These are phyloP conservation scores for Lipomyces sp. DNA, from an alignment of 805 yeast species.

Conservation along the genomic window DNA sequence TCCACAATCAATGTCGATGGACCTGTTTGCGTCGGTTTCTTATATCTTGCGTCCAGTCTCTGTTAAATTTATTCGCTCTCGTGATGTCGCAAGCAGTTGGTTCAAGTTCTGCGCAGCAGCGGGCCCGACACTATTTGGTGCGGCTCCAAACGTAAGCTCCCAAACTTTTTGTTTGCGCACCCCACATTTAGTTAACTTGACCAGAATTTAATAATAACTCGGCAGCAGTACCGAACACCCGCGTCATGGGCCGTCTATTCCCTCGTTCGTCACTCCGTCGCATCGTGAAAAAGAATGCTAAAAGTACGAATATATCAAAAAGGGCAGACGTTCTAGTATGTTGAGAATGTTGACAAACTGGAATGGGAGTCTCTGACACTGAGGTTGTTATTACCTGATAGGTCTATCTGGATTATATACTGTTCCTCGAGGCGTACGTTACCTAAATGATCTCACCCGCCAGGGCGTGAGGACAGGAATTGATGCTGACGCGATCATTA, in stretches of 20 bases:
- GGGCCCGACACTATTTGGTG: not conserved
- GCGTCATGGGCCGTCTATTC: constrained; percentile 25
- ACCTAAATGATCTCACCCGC: not conserved
- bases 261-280: constrained; percentile 31
- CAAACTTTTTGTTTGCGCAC: too few species aligned
- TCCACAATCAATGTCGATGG: not conserved
- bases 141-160: not conserved
- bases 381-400: constrained; percentile 1
- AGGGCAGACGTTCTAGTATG: constrained; percentile 33
- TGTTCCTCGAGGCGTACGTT: constrained; percentile 33
- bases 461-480: not conserved
- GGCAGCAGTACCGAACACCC: too few species aligned
- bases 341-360: not conserved
- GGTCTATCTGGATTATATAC: constrained; percentile 34
- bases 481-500: not conserved
- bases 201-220: too few species aligned
- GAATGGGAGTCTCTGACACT: too few species aligned
- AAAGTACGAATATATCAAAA: constrained; percentile 15
- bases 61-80: not conserved
- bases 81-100: not conserved
- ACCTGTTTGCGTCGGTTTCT: not conserved
- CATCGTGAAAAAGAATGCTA: constrained; percentile 14
- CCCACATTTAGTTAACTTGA: not conserved
- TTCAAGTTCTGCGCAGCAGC: not conserved
- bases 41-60: not conserved